Conservation (phyloP, 2,329 filamentous ascomycete genomes). For the Curvularia spicifera region DNA sequence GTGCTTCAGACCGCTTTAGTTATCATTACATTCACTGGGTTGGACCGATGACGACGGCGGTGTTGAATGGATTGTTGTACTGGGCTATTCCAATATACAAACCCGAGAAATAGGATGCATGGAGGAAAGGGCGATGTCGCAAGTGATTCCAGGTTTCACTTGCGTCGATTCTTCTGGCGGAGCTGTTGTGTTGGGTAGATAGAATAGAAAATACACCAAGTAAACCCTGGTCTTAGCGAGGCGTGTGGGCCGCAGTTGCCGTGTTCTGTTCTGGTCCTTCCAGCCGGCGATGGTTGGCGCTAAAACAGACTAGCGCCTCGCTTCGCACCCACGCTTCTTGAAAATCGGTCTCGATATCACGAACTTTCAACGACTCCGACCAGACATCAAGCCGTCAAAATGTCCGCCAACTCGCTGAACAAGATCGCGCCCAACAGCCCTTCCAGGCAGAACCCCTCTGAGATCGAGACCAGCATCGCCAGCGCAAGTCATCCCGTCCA, state of each 20-base stretch:
- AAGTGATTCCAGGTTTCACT: background rate
- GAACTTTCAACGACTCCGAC: constrained; percentile 34
- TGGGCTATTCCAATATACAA: constrained; percentile 4
- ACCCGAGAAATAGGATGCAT: background rate
- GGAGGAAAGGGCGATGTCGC: too few species aligned
- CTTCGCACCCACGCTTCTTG: constrained; percentile 11
- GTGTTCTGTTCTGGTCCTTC: background rate
- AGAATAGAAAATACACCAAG: background rate
- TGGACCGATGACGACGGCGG: background rate
- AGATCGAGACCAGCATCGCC: constrained; percentile 97
- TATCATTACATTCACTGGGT: constrained; percentile 39
- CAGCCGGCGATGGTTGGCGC: constrained; percentile 3
- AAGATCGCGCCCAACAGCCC: constrained; percentile 99
- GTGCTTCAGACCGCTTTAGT: constrained; percentile 32
- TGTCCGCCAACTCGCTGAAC: constrained; percentile 74
- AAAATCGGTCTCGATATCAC: constrained; percentile 9
- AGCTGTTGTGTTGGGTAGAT: background rate
- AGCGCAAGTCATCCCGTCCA: constrained; percentile 65
- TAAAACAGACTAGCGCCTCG: constrained; percentile 14
- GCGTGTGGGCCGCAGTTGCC: background rate
- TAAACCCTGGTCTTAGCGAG: background rate
- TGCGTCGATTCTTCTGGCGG: too few species aligned
- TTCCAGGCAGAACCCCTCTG: constrained; percentile 92
- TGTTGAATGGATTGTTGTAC: constrained; percentile 1
- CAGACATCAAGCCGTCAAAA: constrained; percentile 57